A percentile compares a stretch with the other conserved stretches of the same genome.
These are phyloP conservation scores for Arthrinium puccinioides DNA, from an alignment of 2,329 filamentous ascomycete genomes.

Conservation along the genomic window DNA sequence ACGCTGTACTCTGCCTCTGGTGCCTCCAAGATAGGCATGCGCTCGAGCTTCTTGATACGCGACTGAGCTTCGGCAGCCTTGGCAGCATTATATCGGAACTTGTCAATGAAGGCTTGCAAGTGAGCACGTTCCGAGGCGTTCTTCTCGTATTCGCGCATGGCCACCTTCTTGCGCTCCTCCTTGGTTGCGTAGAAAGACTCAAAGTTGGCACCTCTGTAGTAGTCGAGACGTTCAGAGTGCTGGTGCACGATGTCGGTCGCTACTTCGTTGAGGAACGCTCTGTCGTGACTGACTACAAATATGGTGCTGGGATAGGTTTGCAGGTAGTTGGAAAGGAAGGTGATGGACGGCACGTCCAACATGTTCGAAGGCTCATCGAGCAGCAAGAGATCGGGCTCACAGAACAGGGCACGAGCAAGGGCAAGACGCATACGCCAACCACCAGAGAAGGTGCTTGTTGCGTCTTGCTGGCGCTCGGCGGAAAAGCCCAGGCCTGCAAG, in stretches of 20 bases:
- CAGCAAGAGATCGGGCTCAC: conserved; percentile 89
- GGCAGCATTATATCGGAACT: conserved; percentile 98
- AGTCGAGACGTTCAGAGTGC: conserved; percentile 93
- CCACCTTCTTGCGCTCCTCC: conserved; percentile 93
- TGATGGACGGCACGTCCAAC: conserved; percentile 99
- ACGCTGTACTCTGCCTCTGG: conserved; percentile 94
- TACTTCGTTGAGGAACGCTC: conserved; percentile 96
- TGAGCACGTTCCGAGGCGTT: conserved; percentile 93
- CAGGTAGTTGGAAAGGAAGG: conserved; percentile 93
- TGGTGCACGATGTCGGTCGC: conserved; percentile 99
- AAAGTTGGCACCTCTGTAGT: conserved; percentile 97
- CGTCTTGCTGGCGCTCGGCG: conserved; percentile 79
- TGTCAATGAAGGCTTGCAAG: conserved; percentile 97
- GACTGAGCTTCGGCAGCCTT: conserved; percentile 98
- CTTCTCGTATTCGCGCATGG: conserved; percentile 96
- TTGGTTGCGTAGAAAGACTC: conserved; percentile 96
- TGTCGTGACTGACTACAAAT: conserved; percentile 95
- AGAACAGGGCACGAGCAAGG: conserved; percentile 90
- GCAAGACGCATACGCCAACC: conserved; percentile 99
- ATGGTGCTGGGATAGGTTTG: conserved; percentile 92
- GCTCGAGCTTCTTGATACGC: conserved; percentile 97
- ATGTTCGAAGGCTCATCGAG: conserved; percentile 99
- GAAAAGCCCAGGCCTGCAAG: conserved; percentile 96
- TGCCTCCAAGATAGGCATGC: conserved; percentile 84
- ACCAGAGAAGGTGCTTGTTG: conserved; percentile 97